Percentiles rank a stretch among this genome's conserved stretches.
Evolutionary conservation across 2,329 filamentous ascomycete species (phyloP).

Genomic region (Gaeumannomyces sp.): DNA sequence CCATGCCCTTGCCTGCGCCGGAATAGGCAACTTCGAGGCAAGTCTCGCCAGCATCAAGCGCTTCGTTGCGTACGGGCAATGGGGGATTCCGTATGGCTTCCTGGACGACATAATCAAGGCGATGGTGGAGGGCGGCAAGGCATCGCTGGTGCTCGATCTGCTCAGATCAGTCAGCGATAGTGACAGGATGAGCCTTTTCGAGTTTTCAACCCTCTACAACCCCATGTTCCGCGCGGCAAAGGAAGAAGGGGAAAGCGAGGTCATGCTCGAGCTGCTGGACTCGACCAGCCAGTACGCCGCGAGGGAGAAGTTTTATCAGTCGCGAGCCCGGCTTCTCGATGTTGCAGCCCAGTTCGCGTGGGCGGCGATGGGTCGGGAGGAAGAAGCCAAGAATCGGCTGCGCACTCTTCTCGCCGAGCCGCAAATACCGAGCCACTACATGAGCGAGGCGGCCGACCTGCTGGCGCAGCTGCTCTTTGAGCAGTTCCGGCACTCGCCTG

Average conservation of each 20-base stretch:
- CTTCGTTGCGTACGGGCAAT: no score
- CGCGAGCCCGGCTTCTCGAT: not conserved
- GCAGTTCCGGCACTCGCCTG: constrained; percentile 1
- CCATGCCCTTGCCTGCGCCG: not conserved
- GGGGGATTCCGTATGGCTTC: not conserved
- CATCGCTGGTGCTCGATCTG: not conserved
- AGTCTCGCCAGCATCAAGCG: not conserved
- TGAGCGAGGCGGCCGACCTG: not conserved
- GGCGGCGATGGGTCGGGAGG: constrained; percentile 1
- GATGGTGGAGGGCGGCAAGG: not conserved
- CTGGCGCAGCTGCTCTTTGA: constrained; percentile 9
- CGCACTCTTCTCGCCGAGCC: constrained; percentile 6
- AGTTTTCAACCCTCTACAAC: no score
- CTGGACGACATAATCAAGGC: not conserved
- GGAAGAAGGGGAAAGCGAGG: not conserved
- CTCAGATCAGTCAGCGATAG: not conserved
- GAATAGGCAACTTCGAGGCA: not conserved
- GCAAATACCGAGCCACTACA: not conserved
- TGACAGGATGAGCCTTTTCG: not conserved
- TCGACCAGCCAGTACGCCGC: not conserved
- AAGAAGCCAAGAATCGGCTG: constrained; percentile 4
- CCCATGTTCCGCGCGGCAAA: not conserved
- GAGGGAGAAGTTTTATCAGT: not conserved
- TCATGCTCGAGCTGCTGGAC: constrained; percentile 1
- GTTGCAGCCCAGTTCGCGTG: constrained; percentile 2